Evolutionary conservation across 805 yeast species (phyloP), one percentile per base, ranked within the genome.

Genomic region (Nakazawaea pomicola): DNA sequence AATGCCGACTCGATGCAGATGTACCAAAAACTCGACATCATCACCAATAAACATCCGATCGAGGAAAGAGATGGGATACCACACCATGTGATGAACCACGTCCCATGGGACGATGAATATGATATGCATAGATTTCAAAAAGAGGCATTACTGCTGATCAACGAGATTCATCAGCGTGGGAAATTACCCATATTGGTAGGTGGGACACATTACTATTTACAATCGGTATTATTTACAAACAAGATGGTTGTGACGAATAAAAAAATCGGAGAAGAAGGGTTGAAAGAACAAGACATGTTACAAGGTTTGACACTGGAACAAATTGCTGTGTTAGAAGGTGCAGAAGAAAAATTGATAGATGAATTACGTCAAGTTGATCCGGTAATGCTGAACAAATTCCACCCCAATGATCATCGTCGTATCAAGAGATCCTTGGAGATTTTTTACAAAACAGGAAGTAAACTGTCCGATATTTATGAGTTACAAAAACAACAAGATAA

Each of bases 1-100:
- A 93, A 93, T 60, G 96, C 95, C 0, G 99, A 93, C 57, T 88
- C 98, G 1, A 90, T 93, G 97, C 99, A 93, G 61, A 84, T 93
- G 69, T 93, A 93, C 60, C 62, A 67, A 29, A 80, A 76, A 0
- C 62, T 78, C 1, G 87, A 83, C 11, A 76, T 77, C 9, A 87
- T 93, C 46, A 86, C 99, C 12, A 93, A 93, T 54, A 93, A 93
- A 54, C 98, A 93, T 52, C 98, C 99, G 0, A 45, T 83, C 1
- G 66, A 64, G 0, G 96, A 91, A 49, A 67, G 96, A 28, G 66
- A 70, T 5, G 91, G 88, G 0, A 55, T 93, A 0, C 72, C 78
- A 0, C 99, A 93, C 55, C 96, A 90, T 65, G 80, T 93, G 1
- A 80, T 93, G 77, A 80, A 93, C 50, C 95, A 88, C 58, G 76